Conservation (phyloP, 2,329 filamentous ascomycete genomes). For the Arthrobotrys musiformis region DNA sequence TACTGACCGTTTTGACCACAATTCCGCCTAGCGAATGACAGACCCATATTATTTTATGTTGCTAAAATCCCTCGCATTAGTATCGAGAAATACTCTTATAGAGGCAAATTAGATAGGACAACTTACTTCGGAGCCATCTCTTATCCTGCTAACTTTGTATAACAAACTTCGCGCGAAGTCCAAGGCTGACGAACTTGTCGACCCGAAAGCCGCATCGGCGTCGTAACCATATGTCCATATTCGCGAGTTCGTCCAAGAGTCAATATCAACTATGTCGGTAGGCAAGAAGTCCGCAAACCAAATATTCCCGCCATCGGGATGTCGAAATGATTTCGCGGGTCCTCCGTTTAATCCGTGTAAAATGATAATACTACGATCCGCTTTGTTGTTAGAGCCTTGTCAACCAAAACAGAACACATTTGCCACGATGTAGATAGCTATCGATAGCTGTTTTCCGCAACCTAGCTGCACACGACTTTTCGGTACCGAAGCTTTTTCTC, state of each 20-base stretch:
- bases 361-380: constrained; percentile 40
- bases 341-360: constrained; percentile 53
- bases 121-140: constrained; percentile 41
- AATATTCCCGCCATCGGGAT: constrained; percentile 44
- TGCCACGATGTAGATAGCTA: neutral
- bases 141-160: constrained; percentile 47
- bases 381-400: constrained; percentile 11
- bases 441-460: neutral
- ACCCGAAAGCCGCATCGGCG: constrained; percentile 43
- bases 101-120: neutral
- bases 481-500: neutral
- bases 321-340: constrained; percentile 43
- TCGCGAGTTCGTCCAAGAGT: constrained; percentile 53
- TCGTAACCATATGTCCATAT: constrained; percentile 54
- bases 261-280: constrained; percentile 40
- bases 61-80: constrained; percentile 5
- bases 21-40: constrained; percentile 51
- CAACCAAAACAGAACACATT: constrained; percentile 16
- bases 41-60: constrained; percentile 52
- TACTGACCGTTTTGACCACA: constrained; percentile 43
- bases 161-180: constrained; percentile 45
- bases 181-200: constrained; percentile 32
- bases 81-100: too few species aligned
- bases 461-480: constrained; percentile 19
- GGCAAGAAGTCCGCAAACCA: constrained; percentile 53